Conservation (phyloP, 192 early-diverging fungal species). For the Phlyctochytrium arcticum region DNA sequence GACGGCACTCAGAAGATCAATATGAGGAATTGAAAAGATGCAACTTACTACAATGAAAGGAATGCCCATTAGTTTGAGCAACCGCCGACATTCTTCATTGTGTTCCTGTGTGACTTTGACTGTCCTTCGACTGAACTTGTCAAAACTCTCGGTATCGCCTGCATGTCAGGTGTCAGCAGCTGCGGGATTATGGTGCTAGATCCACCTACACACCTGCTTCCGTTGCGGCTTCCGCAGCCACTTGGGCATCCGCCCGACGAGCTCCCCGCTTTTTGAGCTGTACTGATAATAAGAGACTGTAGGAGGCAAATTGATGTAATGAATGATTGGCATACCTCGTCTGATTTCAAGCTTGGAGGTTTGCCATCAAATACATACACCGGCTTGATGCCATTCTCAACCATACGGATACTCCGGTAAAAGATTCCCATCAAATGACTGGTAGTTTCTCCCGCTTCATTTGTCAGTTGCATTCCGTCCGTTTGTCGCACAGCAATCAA, state of each 20-base stretch:
- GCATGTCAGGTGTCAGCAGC: neutral
- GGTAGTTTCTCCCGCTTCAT: conserved; percentile 88
- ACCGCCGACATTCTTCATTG: conserved; percentile 83
- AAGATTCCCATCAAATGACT: conserved; percentile 97
- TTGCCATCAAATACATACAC: conserved; percentile 98
- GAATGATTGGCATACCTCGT: conserved; percentile 58
- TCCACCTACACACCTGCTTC: conserved; percentile 37
- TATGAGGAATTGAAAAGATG: neutral
- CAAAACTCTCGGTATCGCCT: conserved; percentile 73
- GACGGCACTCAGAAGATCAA: conserved; percentile 20
- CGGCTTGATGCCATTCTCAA: conserved; percentile 95
- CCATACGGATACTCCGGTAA: conserved; percentile 93
- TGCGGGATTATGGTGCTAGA: neutral
- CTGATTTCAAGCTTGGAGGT: conserved; percentile 86
- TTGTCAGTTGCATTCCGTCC: conserved; percentile 87
- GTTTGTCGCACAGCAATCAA: conserved; percentile 86
- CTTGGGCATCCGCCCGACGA: conserved; percentile 44
- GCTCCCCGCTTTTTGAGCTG: conserved; percentile 48
- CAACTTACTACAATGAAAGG: conserved; percentile 72
- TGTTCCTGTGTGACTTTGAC: conserved; percentile 93
- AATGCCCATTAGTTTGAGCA: conserved; percentile 90
- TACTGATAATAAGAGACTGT: neutral
- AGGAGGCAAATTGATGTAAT: neutral
- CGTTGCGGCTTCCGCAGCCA: conserved; percentile 37
- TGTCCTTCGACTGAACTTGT: conserved; percentile 81